Evolutionary conservation across 257 asterid genomes (phyloP), one percentile per base, ranked within the genome.

Genomic region (Fraxinus quadrangulata): DNA sequence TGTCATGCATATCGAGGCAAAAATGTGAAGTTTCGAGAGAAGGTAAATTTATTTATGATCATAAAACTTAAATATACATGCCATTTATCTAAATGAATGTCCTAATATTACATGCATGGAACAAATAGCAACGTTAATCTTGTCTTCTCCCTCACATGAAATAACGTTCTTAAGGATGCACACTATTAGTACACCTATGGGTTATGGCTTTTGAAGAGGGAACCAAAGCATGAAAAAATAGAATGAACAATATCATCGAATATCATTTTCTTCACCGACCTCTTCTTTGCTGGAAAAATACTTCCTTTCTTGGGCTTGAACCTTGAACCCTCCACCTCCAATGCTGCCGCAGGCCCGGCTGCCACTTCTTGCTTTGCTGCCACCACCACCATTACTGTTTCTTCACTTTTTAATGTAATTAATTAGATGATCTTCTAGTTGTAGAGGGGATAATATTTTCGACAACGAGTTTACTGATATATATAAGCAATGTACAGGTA

Each of bases 231-330:
- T 1, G 73, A 54, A 16, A 66, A 16, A 8, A 80, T 8, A 13
- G 69, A 71, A 2, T 59, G 39, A 19, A 66, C 42, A 5, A 82
- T 80, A 45, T 7, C 30, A 11, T 85, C 86, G n/a, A 79, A 74
- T 33, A 83, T 78, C 87, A 78, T 75, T 7, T 67, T 81, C 83
- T 83, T 86, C 37, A 86, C 87, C 71, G 68, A 75, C 73, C 72
- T 86, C 75, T 81, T 83, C 83, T 56, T 83, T 37, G 81, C 86
- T 82, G 89, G 87, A 70, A 83, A 78, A 10, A 86, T 84, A 30
- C 85, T 83, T 31, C 86, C 84, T 70, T 74, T 81, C 87, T 83
- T 86, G 24, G 66, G 70, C 67, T 4, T 69, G n/a, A 78, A 78
- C 4, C 26, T 71, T 30, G 37, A 37, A 23, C 24, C 67, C 23